These are phyloP conservation scores for Casaregolazyma lundiana DNA, from an alignment of 1,139 yeast species.

Conservation along the genomic window DNA sequence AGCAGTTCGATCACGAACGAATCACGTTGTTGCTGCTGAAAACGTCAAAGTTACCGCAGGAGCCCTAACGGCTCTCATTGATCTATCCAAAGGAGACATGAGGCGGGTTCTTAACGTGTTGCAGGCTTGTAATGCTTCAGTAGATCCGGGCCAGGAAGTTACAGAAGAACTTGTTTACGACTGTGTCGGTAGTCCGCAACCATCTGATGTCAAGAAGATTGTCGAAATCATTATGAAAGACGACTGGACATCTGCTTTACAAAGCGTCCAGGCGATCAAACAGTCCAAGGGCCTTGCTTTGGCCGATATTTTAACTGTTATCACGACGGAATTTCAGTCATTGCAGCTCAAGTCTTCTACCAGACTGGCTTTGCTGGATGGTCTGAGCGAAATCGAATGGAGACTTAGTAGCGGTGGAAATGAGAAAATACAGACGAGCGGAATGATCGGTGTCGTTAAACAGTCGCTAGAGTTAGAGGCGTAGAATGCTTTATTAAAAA, in stretches of 20 bases:
- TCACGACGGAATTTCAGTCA: conserved; percentile 61
- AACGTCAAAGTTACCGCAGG: conserved; percentile 50
- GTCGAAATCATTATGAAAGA: conserved; percentile 74
- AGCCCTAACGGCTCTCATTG: conserved; percentile 64
- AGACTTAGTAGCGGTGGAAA: conserved; percentile 89
- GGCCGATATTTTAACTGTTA: conserved; percentile 75
- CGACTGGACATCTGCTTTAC: conserved; percentile 78
- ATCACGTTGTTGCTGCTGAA: conserved; percentile 66
- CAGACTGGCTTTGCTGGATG: conserved; percentile 58
- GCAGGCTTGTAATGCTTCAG: conserved; percentile 79
- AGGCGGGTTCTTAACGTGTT: conserved; percentile 88
- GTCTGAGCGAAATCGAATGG: conserved; percentile 83
- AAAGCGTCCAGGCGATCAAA: conserved; percentile 60
- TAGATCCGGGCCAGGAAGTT: conserved; percentile 36
- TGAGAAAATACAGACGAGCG: conserved; percentile 85
- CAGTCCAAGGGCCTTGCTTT: conserved; percentile 79
- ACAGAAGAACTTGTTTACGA: conserved; percentile 77
- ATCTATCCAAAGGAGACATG: conserved; percentile 88
- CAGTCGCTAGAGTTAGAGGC: conserved; percentile 41
- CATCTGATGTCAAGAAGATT: conserved; percentile 71
- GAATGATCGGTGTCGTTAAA: conserved; percentile 84
- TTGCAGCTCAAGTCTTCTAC: conserved; percentile 62
- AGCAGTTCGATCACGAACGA: conserved; percentile 65
- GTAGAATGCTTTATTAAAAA: neutral
- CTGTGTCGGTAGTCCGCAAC: conserved; percentile 94